These are phyloP conservation scores for Phytophthora palmivora DNA, from an alignment of 352 stramenopile species.

Conservation along the genomic window DNA sequence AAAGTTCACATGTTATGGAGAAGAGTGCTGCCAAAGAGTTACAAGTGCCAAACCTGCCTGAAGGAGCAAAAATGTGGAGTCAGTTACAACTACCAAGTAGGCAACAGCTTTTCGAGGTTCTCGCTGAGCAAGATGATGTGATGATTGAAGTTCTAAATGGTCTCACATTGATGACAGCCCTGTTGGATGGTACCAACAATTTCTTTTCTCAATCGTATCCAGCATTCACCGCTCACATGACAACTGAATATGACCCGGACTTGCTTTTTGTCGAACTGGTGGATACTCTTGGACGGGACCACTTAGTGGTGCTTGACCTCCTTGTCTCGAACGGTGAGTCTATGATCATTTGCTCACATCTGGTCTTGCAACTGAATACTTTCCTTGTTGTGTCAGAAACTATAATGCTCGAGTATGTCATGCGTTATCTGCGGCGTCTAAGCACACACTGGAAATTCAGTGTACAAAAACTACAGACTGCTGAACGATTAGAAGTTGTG, in stretches of 20 bases:
- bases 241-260: slow-evolving; percentile 52
- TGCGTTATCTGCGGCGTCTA: slow-evolving; percentile 60
- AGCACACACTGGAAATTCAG: slow-evolving; percentile 37
- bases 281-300: slow-evolving; percentile 52
- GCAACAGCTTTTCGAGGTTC: slow-evolving; percentile 47
- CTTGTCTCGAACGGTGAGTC: slow-evolving; percentile 71
- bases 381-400: slow-evolving; percentile 52
- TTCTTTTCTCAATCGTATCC: neutral
- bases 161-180: slow-evolving; percentile 38
- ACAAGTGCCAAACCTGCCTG: neutral
- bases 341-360: neutral
- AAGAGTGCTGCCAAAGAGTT: neutral
- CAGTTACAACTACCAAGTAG: slow-evolving; percentile 36
- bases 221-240: slow-evolving; percentile 17
- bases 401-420: slow-evolving; percentile 65
- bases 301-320: slow-evolving; percentile 75
- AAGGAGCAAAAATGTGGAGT: neutral
- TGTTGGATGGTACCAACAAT: neutral
- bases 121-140: slow-evolving; percentile 77
- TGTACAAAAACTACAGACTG: slow-evolving; percentile 28
- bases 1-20: neutral
- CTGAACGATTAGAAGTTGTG: slow-evolving; percentile 38
- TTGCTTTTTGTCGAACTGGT: slow-evolving; percentile 70
- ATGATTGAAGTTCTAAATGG: slow-evolving; percentile 67
- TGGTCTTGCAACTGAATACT: neutral